Evolutionary conservation across 768 basidiomycete genomes (phyloP).

Genomic region (Strobilomyces echinocephalus): DNA sequence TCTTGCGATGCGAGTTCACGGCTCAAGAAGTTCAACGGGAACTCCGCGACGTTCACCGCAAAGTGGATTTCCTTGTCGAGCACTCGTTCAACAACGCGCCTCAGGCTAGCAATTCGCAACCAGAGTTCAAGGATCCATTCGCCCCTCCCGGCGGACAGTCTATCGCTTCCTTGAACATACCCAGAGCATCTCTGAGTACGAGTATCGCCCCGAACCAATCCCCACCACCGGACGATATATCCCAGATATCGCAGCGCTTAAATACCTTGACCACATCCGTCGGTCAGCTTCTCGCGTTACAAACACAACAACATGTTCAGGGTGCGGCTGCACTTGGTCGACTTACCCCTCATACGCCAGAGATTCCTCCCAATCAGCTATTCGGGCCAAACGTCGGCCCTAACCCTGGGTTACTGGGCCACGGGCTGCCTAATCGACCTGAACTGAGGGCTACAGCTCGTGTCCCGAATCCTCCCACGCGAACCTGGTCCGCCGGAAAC

Average conservation of each 20-base stretch:
- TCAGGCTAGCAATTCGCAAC: conserved; percentile 35
- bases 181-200: conserved; percentile 60
- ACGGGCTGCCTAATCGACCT: conserved; percentile 60
- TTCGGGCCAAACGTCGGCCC: conserved; percentile 37
- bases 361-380: conserved; percentile 42
- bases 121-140: conserved; percentile 85
- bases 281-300: conserved; percentile 75
- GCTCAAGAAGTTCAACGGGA: conserved; percentile 71
- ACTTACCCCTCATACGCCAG: conserved; percentile 33
- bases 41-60: conserved; percentile 68
- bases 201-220: conserved; percentile 71
- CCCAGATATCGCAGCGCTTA: conserved; percentile 71
- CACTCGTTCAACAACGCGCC: conserved; percentile 41
- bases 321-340: conserved; percentile 34
- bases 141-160: conserved; percentile 39
- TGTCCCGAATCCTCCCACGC: conserved; percentile 63
- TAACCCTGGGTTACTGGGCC: conserved; percentile 42
- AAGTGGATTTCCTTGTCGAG: conserved; percentile 73
- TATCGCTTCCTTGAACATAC: conserved; percentile 36
- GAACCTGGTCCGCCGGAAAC: conserved; percentile 82
- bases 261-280: conserved; percentile 80
- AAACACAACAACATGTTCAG: conserved; percentile 68
- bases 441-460: conserved; percentile 60
- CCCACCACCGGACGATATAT: conserved; percentile 63
- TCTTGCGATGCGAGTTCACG: conserved; percentile 64